Percentiles rank a stretch among this genome's conserved stretches.
Evolutionary conservation across 1,284 basidiomycete species (phyloP).

Genomic region (Cutaneotrichosporon arboriforme): DNA sequence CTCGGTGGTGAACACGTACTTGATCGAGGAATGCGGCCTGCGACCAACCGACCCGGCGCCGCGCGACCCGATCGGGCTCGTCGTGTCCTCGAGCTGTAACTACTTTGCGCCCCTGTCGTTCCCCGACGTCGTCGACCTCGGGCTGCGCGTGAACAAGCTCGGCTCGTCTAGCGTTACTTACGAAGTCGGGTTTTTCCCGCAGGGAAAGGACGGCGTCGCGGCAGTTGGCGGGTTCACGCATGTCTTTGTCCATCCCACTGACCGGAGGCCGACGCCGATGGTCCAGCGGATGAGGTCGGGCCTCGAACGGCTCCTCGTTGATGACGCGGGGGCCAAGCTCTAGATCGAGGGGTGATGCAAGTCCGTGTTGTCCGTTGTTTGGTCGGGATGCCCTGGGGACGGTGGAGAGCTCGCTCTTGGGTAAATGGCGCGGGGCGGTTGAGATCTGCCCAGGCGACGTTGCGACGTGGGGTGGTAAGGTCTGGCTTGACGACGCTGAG

Average conservation of each 20-base stretch:
- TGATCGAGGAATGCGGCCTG: constrained; percentile 17
- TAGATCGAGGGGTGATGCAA: too few relatives aligned
- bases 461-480: too few relatives aligned
- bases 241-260: constrained; percentile 16
- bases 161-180: constrained; percentile 17
- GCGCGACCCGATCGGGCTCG: constrained; percentile 16
- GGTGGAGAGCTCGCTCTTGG: too few relatives aligned
- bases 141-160: constrained; percentile 16
- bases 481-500: too few relatives aligned
- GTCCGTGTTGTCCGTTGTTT: too few relatives aligned
- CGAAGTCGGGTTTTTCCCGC: constrained; percentile 15
- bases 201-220: constrained; percentile 3
- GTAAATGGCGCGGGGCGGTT: too few relatives aligned
- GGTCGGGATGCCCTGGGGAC: too few relatives aligned
- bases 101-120: constrained; percentile 16
- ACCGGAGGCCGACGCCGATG: constrained; percentile 15
- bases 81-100: constrained; percentile 16
- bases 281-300: constrained; percentile 10
- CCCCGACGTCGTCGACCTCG: constrained; percentile 17
- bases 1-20: constrained; percentile 17
- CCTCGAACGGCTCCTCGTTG: constrained; percentile 1
- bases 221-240: constrained; percentile 20
- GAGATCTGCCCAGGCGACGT: too few relatives aligned
- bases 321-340: neutral
- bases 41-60: constrained; percentile 9